Base-by-base conservation (phyloP, 257 asterid genomes). In the Rehmannia glutinosa region DNA sequence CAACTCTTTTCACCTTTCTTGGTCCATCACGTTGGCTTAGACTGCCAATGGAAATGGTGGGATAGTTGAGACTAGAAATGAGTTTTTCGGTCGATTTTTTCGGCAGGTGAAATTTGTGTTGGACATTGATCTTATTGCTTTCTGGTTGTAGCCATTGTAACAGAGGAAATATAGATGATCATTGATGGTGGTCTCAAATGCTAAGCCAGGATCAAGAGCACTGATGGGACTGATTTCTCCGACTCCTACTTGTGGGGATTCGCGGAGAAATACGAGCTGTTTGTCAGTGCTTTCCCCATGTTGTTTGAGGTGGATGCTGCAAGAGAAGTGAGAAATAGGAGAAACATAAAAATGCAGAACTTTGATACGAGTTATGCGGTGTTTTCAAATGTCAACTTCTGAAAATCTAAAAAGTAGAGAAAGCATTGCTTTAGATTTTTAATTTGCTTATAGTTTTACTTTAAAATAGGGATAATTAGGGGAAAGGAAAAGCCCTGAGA, bases 151-250 rank as follows among this genome's bases (percentile, higher is more conserved):
- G 13, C 94, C 96, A 45, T 69, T 63, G 55, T 77, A 64, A 62
- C 96, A 88, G 28, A 86, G 94, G 30, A 86, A 86, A 20, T 70
- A 16, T n/a, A 82, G 77, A 73, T 86, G 82, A 43, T 88, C 96
- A 4, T 51, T 23, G 16, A 17, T 77, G 17, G 68, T 78, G n/a
- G 91, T 88, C 71, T 88, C 88, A 52, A 84, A 79, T 41, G 79
- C 84, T 61, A 88, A 36, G 61, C 91, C 94, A 0, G 94, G 96
- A 50, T 86, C 82, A 1, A 84, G 91, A 13, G 96, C 96, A 72
- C 69, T 80, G 8, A 68, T 52, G n/a, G 89, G 96, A 12, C 52
- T 68, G 19, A 88, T 78, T 68, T 89, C 88, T 1, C 96, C 96
- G 0, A 54, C 83, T 10, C 96, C 96, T 0, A 69, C 75, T 64